phyloP scores from a whole-genome alignment of 2,329 filamentous ascomycete species.

The Ophiognomonia clavigignenti-juglandacearum region DNA sequence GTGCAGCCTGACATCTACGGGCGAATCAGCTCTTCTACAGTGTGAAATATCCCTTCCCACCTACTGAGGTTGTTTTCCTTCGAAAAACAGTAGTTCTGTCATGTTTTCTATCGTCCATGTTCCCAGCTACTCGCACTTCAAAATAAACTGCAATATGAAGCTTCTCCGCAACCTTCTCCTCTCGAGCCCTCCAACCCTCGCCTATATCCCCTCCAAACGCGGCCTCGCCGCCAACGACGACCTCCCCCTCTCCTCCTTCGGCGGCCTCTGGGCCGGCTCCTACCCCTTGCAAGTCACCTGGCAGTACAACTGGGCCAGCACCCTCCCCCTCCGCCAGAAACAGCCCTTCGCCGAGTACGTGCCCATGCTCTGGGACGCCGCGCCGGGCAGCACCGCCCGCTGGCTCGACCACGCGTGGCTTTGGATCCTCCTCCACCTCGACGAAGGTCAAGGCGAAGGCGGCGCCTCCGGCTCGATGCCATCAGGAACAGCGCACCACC shows the following conservation, averaged over 20 bases:
- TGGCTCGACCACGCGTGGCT: constrained; percentile 16
- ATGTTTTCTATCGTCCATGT: too few relatives aligned
- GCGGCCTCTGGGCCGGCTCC: neutral
- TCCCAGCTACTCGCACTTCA: too few relatives aligned
- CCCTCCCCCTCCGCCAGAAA: constrained; percentile 18
- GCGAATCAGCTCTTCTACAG: too few relatives aligned
- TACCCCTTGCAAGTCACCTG: constrained; percentile 17
- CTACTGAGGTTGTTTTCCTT: too few relatives aligned
- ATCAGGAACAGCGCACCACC: too few relatives aligned
- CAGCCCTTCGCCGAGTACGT: constrained; percentile 18
- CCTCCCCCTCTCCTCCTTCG: constrained; percentile 11
- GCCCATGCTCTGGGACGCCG: constrained; percentile 22
- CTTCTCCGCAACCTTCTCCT: neutral
- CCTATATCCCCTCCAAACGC: constrained; percentile 14
- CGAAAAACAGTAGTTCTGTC: too few relatives aligned
- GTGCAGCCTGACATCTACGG: too few relatives aligned
- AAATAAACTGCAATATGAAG: neutral
- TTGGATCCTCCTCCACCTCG: too few relatives aligned
- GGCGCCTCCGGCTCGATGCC: too few relatives aligned
- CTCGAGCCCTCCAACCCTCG: neutral
- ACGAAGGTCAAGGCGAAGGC: too few relatives aligned
- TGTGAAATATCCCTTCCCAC: too few relatives aligned
- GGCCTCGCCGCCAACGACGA: constrained; percentile 20
- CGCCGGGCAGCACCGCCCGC: constrained; percentile 13
- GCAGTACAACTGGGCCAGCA: constrained; percentile 24